Percentiles rank a stretch among this genome's conserved stretches.
These are phyloP conservation scores for Stentor coeruleus DNA, from an alignment of 73 alveolate genomes.

Conservation along the genomic window DNA sequence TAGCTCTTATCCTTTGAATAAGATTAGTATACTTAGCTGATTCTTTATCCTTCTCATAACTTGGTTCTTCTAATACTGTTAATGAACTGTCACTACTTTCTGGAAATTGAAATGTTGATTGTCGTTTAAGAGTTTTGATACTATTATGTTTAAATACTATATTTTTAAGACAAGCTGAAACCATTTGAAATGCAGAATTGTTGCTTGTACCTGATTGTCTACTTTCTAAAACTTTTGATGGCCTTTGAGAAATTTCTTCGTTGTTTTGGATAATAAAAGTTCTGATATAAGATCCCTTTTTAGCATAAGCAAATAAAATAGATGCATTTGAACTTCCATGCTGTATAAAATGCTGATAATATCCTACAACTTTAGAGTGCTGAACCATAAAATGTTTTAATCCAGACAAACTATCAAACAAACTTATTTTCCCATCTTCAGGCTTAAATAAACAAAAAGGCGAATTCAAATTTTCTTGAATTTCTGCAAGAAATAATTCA, in stretches of 20 bases:
- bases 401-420: neutral
- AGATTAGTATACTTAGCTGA: neutral
- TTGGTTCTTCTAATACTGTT: neutral
- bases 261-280: neutral
- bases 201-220: too few species aligned
- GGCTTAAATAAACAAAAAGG: neutral
- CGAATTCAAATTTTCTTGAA: neutral
- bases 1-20: neutral
- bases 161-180: neutral
- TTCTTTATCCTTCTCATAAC: neutral
- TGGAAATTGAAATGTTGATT: neutral
- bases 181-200: too few species aligned
- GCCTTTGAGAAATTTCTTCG: neutral
- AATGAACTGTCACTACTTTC: neutral
- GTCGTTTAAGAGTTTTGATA: neutral
- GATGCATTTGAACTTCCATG: neutral
- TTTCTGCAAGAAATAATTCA: neutral
- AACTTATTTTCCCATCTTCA: neutral
- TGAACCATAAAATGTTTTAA: too few species aligned
- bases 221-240: neutral
- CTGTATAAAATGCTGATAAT: neutral
- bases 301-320: neutral
- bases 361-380: neutral
- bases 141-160: too few species aligned
- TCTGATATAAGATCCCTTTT: neutral